Evolutionary conservation across 164 flowering plant genomes (phyloP).

Genomic region (Litsea cubeba): DNA sequence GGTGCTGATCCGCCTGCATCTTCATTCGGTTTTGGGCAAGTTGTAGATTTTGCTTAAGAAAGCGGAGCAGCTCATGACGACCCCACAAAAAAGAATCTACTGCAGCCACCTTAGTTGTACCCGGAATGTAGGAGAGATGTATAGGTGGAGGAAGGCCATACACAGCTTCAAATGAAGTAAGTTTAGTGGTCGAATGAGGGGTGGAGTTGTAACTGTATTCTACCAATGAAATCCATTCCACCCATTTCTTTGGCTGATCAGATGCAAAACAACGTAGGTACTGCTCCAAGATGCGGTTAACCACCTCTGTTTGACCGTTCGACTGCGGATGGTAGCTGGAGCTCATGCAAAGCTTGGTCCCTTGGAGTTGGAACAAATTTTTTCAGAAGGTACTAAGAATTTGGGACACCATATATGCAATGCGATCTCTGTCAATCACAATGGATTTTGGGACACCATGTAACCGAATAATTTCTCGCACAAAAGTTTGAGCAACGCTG

Average conservation of each 20-base stretch:
- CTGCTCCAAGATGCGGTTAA: neutral
- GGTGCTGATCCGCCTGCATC: neutral
- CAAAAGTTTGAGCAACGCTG: neutral
- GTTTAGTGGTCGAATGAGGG: neutral
- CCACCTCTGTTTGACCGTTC: conserved; percentile 1
- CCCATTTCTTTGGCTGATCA: neutral
- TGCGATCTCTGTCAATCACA: neutral
- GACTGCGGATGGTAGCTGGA: neutral
- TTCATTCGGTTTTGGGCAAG: neutral
- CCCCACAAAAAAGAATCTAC: neutral
- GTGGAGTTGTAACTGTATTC: neutral
- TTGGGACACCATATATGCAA: neutral
- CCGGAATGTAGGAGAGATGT: neutral
- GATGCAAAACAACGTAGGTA: neutral
- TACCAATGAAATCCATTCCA: neutral
- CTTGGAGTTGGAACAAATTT: too few relatives aligned
- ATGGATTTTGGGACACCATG: neutral
- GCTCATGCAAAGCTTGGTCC: neutral
- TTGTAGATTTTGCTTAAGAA: neutral
- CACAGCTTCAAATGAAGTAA: neutral
- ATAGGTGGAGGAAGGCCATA: neutral
- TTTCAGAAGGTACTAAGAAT: neutral
- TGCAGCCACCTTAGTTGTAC: neutral
- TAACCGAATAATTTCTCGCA: neutral
- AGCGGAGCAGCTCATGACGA: neutral